phyloP scores from a whole-genome alignment of 2,329 filamentous ascomycete genomes.

The Phialocephala sp. region DNA sequence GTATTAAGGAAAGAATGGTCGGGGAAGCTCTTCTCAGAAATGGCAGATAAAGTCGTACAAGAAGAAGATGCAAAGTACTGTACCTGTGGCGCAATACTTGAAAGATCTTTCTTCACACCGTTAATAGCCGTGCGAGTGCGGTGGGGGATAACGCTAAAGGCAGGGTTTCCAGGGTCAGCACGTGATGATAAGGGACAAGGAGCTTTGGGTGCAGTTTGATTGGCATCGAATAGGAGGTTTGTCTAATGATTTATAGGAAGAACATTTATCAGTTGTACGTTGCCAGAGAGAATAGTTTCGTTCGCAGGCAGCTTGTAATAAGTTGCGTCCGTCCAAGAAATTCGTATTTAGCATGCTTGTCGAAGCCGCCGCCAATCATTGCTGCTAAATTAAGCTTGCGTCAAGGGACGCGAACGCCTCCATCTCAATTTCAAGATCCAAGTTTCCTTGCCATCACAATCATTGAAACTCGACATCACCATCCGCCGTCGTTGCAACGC shows the following conservation, averaged over 20 bases:
- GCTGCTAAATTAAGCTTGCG: conserved; percentile 25
- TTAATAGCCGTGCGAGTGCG: neutral
- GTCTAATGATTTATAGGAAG: too few species aligned
- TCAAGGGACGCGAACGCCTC: conserved; percentile 18
- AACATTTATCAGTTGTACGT: too few species aligned
- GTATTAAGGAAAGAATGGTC: neutral
- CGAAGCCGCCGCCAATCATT: conserved; percentile 16
- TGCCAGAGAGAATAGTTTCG: too few species aligned
- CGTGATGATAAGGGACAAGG: neutral
- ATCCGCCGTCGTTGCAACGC: conserved; percentile 1
- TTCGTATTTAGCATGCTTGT: conserved; percentile 1
- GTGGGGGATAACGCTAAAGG: neutral
- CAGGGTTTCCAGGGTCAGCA: neutral
- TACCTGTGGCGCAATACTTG: conserved; percentile 11
- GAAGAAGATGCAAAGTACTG: conserved; percentile 4
- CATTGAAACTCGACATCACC: conserved; percentile 12
- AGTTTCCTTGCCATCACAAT: conserved; percentile 11
- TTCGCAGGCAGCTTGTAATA: too few species aligned
- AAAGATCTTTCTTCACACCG: conserved; percentile 4
- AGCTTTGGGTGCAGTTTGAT: too few species aligned
- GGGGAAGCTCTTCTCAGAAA: neutral
- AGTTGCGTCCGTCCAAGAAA: neutral
- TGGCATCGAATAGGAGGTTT: too few species aligned
- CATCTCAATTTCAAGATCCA: conserved; percentile 22
- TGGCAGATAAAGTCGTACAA: neutral